A percentile compares a stretch with the other conserved stretches of the same genome.
These are phyloP conservation scores for Neoboletus brunneissimus DNA, from an alignment of 768 basidiomycete genomes.

Conservation along the genomic window DNA sequence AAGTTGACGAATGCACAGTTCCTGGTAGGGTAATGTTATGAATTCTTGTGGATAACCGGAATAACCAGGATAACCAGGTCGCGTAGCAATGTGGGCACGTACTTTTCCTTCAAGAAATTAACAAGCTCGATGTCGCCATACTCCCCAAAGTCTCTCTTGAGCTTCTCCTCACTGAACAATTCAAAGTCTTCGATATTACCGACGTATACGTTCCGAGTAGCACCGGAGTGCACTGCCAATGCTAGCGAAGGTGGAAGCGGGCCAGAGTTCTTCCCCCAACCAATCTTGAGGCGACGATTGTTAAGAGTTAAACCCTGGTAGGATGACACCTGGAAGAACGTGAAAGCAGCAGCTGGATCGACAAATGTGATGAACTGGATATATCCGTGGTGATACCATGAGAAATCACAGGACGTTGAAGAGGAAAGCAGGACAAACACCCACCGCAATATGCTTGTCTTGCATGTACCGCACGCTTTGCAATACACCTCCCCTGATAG, in stretches of 20 bases:
- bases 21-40: slow-evolving; percentile 40
- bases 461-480: slow-evolving; percentile 95
- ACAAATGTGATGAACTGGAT: slow-evolving; percentile 92
- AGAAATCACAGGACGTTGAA: neutral
- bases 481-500: slow-evolving; percentile 93
- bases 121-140: slow-evolving; percentile 96
- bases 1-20: slow-evolving; percentile 97
- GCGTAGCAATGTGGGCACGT: slow-evolving; percentile 38
- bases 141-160: slow-evolving; percentile 92
- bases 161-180: slow-evolving; percentile 80
- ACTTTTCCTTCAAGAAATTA: slow-evolving; percentile 95
- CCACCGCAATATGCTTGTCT: slow-evolving; percentile 94
- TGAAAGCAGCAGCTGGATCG: slow-evolving; percentile 88
- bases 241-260: slow-evolving; percentile 81
- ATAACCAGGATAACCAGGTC: no score
- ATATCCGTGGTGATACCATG: neutral
- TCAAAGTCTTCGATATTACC: slow-evolving; percentile 97
- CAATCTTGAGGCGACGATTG: slow-evolving; percentile 92
- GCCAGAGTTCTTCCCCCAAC: slow-evolving; percentile 97
- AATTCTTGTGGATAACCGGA: neutral
- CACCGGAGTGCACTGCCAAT: slow-evolving; percentile 87
- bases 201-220: slow-evolving; percentile 95
- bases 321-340: slow-evolving; percentile 91
- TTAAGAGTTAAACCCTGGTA: slow-evolving; percentile 89
- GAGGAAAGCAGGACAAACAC: slow-evolving; percentile 29